phyloP scores from a whole-genome alignment of 2,329 filamentous ascomycete genomes.

The Stemphylium lycopersici region DNA sequence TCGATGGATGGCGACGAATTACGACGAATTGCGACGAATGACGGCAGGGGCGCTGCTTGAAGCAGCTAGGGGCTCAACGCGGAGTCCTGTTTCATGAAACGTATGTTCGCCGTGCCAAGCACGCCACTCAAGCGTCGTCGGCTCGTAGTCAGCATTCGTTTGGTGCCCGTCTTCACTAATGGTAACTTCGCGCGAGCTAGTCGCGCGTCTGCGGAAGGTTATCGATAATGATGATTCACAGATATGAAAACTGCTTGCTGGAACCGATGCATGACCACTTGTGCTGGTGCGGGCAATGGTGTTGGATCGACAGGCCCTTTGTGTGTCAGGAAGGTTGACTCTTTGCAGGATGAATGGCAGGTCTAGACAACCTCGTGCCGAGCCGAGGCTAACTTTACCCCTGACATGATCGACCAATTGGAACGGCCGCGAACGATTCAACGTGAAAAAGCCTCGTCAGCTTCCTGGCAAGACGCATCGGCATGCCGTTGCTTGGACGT shows the following conservation, averaged over 20 bases:
- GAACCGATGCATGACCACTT: background rate
- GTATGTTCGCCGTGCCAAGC: slow-evolving; percentile 20
- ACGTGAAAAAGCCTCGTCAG: slow-evolving; percentile 25
- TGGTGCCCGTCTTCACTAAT: background rate
- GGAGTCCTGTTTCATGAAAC: slow-evolving; percentile 37
- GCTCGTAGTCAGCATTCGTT: slow-evolving; percentile 9
- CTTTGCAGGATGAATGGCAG: slow-evolving; percentile 11
- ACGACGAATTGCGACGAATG: slow-evolving; percentile 25
- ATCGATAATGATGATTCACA: too few species aligned
- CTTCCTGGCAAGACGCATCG: slow-evolving; percentile 14
- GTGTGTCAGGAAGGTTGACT: slow-evolving; percentile 29
- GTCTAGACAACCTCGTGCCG: slow-evolving; percentile 33
- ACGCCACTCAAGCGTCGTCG: slow-evolving; percentile 8
- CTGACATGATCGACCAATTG: slow-evolving; percentile 22
- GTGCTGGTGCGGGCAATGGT: slow-evolving; percentile 9
- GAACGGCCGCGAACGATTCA: slow-evolving; percentile 8
- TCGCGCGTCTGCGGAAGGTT: background rate
- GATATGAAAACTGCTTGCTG: background rate
- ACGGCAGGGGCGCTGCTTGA: slow-evolving; percentile 23
- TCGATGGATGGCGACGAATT: slow-evolving; percentile 11
- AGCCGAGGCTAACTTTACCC: slow-evolving; percentile 27
- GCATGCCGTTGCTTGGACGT: background rate
- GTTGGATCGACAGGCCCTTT: slow-evolving; percentile 9
- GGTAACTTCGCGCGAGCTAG: background rate
- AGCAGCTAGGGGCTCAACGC: slow-evolving; percentile 25